Evolutionary conservation across 2,329 filamentous ascomycete species (phyloP), one percentile per base, ranked within the genome.

Genomic region (Trichophyton schoenleinii): DNA sequence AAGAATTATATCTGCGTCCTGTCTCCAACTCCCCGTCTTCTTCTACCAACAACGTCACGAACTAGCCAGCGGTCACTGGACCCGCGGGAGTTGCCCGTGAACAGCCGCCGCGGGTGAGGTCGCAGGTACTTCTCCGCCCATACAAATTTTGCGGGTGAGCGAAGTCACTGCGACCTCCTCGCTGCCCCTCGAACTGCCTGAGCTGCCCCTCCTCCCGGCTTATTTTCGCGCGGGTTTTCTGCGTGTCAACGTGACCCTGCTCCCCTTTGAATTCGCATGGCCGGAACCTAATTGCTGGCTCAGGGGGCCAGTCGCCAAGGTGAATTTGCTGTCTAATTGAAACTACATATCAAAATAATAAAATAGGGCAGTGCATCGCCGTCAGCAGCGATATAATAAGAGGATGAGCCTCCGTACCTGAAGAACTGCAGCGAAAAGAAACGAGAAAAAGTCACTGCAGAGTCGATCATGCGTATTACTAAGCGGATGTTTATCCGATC

Each of bases 221-320:
- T 53, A 53, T 53, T 53, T 53, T 53, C 49, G 49, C 49, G 49
- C 28, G 49, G 22, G 34, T 38, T 34, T 53, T 48, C 44, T 48
- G n/a, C 44, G 44, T 38, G 18, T 11, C 49, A 53, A 34, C 49
- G 49, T 53, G 49, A 53, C 49, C 49, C 31, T 22, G 49, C 25
- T 28, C 49, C 49, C 49, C 49, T 53, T 34, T 53, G n/a, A 13
- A 22, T 28, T 53, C 22, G 20, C 44, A 48, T 48, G 44, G 44
- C 18, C 44, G 44, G 44, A 48, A 48, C 44, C 20, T 25, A 22
- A 25, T 25, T 25, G 44, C 44, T 20, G 44, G 44, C 18, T 48
- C 44, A 48, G 44, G 44, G 48, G 22, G 18, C 31, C 28, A 13
- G 22, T 3, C 22, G 9, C 22, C 20, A 25, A 25, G 44, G 18